phyloP scores from a whole-genome alignment of 1,139 yeast genomes.

The Candida pseudocylindracea region DNA sequence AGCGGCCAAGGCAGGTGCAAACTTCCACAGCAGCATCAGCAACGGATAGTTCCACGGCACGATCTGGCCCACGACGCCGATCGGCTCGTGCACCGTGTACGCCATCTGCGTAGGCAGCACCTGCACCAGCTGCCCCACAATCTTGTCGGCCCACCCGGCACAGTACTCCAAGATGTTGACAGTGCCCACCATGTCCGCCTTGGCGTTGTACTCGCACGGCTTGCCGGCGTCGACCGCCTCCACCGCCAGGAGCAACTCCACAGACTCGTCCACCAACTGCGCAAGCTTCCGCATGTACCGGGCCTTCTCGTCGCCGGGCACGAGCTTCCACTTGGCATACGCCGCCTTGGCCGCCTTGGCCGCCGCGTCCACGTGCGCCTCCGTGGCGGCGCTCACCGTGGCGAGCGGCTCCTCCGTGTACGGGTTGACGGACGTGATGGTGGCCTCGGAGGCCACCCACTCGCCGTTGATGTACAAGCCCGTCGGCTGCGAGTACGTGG shows the following conservation, averaged over 20 bases:
- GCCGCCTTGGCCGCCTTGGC: slow-evolving; percentile 55
- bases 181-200: slow-evolving; percentile 36
- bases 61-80: slow-evolving; percentile 61
- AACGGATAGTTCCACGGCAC: slow-evolving; percentile 48
- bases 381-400: slow-evolving; percentile 42
- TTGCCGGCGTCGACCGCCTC: slow-evolving; percentile 76
- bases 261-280: slow-evolving; percentile 30
- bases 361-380: slow-evolving; percentile 53
- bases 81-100: slow-evolving; percentile 57
- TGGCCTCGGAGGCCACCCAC: slow-evolving; percentile 47
- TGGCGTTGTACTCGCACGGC: slow-evolving; percentile 27
- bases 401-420: slow-evolving; percentile 48
- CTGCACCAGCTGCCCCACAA: slow-evolving; percentile 47
- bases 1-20: slow-evolving; percentile 46
- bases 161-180: slow-evolving; percentile 39
- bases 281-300: slow-evolving; percentile 32
- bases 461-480: slow-evolving; percentile 74
- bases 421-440: slow-evolving; percentile 40
- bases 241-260: slow-evolving; percentile 35
- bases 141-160: slow-evolving; percentile 74
- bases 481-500: slow-evolving; percentile 39
- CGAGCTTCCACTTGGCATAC: slow-evolving; percentile 26
- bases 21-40: slow-evolving; percentile 35
- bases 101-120: slow-evolving; percentile 40
- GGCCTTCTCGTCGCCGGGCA: slow-evolving; percentile 32